phyloP scores from a whole-genome alignment of 169 alveolate species.

The Plasmodium falciparum region DNA sequence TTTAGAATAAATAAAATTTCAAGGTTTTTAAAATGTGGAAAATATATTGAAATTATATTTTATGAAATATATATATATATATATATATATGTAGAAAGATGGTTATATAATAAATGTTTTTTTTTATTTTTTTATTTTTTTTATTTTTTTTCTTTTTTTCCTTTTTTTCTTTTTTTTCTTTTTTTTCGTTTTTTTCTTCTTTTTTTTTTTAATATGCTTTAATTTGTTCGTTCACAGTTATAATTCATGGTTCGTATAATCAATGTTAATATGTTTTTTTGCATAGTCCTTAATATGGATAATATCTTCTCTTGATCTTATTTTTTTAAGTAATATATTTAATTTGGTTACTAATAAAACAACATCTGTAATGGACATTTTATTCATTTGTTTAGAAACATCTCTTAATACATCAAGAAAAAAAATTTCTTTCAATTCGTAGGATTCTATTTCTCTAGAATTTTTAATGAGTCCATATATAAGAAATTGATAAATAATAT shows the following conservation, averaged over 20 bases:
- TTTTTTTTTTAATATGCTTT: too few relatives aligned
- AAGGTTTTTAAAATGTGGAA: too few relatives aligned
- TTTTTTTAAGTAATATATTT: constrained; percentile 49
- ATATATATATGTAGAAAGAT: too few relatives aligned
- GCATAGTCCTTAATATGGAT: constrained; percentile 30
- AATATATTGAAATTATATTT: too few relatives aligned
- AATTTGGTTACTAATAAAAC: constrained; percentile 31
- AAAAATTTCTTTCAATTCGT: constrained; percentile 48
- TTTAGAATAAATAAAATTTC: too few relatives aligned
- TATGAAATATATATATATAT: too few relatives aligned
- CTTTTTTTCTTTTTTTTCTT: too few relatives aligned
- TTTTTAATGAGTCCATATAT: constrained; percentile 44
- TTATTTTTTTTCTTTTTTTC: too few relatives aligned
- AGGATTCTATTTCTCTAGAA: constrained; percentile 27
- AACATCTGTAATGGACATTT: constrained; percentile 20
- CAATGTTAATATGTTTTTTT: constrained; percentile 11
- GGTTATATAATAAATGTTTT: too few relatives aligned
- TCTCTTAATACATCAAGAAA: constrained; percentile 53
- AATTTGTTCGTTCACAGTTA: neutral
- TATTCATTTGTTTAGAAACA: constrained; percentile 31
- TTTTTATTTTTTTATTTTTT: too few relatives aligned
- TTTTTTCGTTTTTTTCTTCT: too few relatives aligned
- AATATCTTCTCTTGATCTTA: constrained; percentile 65
- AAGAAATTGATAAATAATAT: constrained; percentile 31
- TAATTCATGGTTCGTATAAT: constrained; percentile 34